Percentiles rank a stretch among this genome's conserved stretches.
phyloP scores from a whole-genome alignment of 352 stramenopile genomes.

The Globisporangium lucens region DNA sequence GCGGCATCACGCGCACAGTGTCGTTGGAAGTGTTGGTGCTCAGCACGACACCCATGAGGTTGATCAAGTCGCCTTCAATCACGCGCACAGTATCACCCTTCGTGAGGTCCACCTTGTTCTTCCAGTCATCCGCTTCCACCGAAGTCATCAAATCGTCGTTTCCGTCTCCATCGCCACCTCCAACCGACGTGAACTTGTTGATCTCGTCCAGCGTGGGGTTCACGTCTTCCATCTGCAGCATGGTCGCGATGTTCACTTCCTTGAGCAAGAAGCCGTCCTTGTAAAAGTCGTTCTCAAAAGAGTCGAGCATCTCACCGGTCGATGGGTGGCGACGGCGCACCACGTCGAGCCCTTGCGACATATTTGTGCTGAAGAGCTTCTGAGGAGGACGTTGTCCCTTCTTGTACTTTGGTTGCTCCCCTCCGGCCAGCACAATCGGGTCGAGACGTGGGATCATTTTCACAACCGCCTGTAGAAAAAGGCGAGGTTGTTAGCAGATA shows the following conservation, averaged over 20 bases:
- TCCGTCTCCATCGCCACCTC: constrained; percentile 64
- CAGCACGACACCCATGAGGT: constrained; percentile 88
- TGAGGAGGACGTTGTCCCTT: constrained; percentile 84
- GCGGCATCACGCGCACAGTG: constrained; percentile 85
- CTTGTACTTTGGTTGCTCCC: constrained; percentile 86
- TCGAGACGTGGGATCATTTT: constrained; percentile 86
- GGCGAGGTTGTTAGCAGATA: not conserved
- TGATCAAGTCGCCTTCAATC: constrained; percentile 85
- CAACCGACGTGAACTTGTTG: constrained; percentile 77
- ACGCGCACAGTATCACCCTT: constrained; percentile 88
- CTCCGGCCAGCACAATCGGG: constrained; percentile 64
- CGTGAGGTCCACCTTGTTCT: constrained; percentile 87
- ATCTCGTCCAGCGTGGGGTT: constrained; percentile 87
- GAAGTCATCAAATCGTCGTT: constrained; percentile 64
- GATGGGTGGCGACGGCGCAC: constrained; percentile 66
- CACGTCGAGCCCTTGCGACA: constrained; percentile 62
- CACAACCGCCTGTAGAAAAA: constrained; percentile 53
- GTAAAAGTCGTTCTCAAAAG: constrained; percentile 87
- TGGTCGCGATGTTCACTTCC: constrained; percentile 85
- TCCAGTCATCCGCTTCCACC: constrained; percentile 83
- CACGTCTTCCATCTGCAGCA: constrained; percentile 82
- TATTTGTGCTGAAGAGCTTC: constrained; percentile 77
- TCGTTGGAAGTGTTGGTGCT: constrained; percentile 88
- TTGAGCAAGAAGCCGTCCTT: constrained; percentile 87
- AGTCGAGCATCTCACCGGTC: constrained; percentile 86